Evolutionary conservation across 1,139 yeast species (phyloP), one percentile per base, ranked within the genome.

Genomic region (Kazachstania sp.): DNA sequence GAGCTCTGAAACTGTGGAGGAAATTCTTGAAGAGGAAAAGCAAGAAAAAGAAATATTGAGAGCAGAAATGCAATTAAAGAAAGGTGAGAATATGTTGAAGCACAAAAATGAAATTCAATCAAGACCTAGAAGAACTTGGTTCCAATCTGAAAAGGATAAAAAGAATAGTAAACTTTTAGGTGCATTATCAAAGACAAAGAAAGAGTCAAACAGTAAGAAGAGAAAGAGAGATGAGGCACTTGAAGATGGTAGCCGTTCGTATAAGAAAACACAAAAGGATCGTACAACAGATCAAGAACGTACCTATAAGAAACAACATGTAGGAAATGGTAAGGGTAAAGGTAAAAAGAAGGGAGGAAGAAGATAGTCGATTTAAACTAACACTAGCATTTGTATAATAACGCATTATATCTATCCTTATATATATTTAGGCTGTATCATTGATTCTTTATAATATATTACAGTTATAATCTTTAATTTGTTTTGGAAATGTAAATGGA

Each of bases 81-180:
- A 86, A 66, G 95, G 95, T 49, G 83, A 83, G 57, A 92, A 92
- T 64, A 61, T 92, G 60, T 71, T 94, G 57, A 84, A 78, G 60
- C 88, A 86, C 60, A 79, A 79, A 54, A 78, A 78, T 46, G 98
- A 92, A 66, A 92, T 92, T 61, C 78, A 79, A 55, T 72, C 95
- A 2, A 77, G 97, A 61, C 98, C 98, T 31, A 87, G 79, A 69
- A 80, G 99, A 71, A 92, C 98, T 0, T 92, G 99, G 99, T 92
- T 92, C 68, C 94, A 86, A 66, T 70, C 78, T 38, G 90, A 83
- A 53, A 71, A 74, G 53, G 94, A 86, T 37, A 84, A 83, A 71
- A 79, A 77, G 58, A 69, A 73, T 38, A 54, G 64, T 3, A 61
- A 63, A 39, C 48, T 61, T 28, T 36, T 59, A 28, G 60, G 56